Evolutionary conservation across 805 yeast genomes (phyloP).

Genomic region (Candida germanica): DNA sequence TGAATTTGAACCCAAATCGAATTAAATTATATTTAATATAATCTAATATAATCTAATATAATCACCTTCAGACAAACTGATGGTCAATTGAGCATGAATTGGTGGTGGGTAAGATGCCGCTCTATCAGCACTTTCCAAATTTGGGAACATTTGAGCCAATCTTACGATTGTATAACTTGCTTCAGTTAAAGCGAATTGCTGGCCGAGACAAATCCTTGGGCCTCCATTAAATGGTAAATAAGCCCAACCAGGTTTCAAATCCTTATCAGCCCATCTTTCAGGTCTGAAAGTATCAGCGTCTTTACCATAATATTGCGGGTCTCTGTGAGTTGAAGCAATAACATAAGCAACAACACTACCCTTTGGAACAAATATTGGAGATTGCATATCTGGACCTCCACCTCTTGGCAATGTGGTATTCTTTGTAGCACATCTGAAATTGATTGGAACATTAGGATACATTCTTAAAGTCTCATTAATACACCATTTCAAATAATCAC

Average conservation of each 20-base stretch:
- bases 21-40: too few relatives aligned
- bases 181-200: constrained; percentile 55
- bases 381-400: constrained; percentile 34
- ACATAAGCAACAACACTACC: constrained; percentile 41
- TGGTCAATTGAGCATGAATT: constrained; percentile 16
- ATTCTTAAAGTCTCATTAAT: constrained; percentile 31
- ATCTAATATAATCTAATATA: constrained; percentile 13
- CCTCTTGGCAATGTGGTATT: constrained; percentile 35
- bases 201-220: constrained; percentile 54
- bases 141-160: constrained; percentile 26
- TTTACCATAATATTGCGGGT: constrained; percentile 37
- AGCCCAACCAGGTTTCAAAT: constrained; percentile 41
- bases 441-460: constrained; percentile 35
- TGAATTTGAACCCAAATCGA: too few relatives aligned
- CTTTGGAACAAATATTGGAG: constrained; percentile 41
- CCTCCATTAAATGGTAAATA: constrained; percentile 56
- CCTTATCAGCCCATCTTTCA: constrained; percentile 44
- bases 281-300: constrained; percentile 46
- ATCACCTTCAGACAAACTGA: constrained; percentile 15
- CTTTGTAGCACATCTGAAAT: constrained; percentile 28
- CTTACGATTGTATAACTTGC: constrained; percentile 43
- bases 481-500: constrained; percentile 30
- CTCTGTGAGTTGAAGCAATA: constrained; percentile 43
- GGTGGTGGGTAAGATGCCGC: constrained; percentile 14
- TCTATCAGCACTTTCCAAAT: constrained; percentile 13